Conservation (phyloP, 257 asterid genomes). For the Eustoma russellianum region DNA sequence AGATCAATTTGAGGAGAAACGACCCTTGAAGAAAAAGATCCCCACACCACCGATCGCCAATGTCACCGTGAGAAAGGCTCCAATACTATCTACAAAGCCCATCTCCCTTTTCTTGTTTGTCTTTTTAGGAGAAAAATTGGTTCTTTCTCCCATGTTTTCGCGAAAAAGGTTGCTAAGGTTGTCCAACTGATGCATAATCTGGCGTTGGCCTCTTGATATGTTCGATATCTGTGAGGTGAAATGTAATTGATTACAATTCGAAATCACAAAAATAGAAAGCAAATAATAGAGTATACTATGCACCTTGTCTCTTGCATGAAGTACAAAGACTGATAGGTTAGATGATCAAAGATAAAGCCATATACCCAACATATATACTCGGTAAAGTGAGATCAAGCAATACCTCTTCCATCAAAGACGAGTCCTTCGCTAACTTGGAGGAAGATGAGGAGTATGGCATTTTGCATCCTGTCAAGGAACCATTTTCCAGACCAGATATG, state of each 20-base stretch:
- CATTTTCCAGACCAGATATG: constrained; percentile 72
- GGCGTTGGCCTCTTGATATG: constrained; percentile 69
- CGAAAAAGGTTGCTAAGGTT: constrained; percentile 51
- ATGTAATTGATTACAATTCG: too few species aligned
- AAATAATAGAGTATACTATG: too few species aligned
- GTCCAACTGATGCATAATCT: constrained; percentile 72
- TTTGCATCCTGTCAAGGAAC: constrained; percentile 49
- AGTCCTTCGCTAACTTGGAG: constrained; percentile 63
- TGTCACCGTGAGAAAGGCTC: constrained; percentile 16
- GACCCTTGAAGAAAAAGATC: constrained; percentile 22
- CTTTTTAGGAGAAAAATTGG: constrained; percentile 8
- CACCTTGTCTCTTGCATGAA: too few species aligned
- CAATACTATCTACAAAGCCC: constrained; percentile 14
- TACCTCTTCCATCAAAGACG: constrained; percentile 82
- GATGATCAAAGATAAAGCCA: too few species aligned
- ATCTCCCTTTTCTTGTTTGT: constrained; percentile 12
- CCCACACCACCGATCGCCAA: constrained; percentile 32
- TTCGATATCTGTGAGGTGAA: constrained; percentile 38
- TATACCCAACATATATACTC: too few species aligned
- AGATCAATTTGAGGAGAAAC: constrained; percentile 16
- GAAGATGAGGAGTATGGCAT: constrained; percentile 71
- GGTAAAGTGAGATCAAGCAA: too few species aligned
- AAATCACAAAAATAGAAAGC: too few species aligned
- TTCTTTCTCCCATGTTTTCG: constrained; percentile 16
- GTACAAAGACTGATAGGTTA: too few species aligned